Conservation (phyloP, 2,329 filamentous ascomycete species). For the Penicillium sp. region DNA sequence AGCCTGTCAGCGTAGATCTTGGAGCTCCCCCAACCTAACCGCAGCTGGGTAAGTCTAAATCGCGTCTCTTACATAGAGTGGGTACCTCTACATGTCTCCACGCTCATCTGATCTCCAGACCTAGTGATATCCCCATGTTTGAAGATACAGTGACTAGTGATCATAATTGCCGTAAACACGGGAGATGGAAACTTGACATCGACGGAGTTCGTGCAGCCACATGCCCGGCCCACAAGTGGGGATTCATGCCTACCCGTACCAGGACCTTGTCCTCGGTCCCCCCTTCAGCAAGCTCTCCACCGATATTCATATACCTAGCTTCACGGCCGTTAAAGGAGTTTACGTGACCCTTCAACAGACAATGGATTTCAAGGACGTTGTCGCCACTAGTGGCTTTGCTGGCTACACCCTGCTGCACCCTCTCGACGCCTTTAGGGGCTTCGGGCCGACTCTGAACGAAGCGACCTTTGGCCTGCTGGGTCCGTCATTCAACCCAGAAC, state of each 20-base stretch:
- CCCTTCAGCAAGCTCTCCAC: background rate
- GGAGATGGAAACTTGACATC: background rate
- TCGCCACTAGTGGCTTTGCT: constrained; percentile 22
- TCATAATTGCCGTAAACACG: background rate
- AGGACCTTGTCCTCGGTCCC: background rate
- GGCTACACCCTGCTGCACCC: constrained; percentile 35
- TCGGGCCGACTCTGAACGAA: constrained; percentile 43
- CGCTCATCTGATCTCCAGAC: background rate
- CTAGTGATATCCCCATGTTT: background rate
- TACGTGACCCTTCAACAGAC: background rate
- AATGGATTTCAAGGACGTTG: constrained; percentile 25
- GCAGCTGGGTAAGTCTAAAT: background rate
- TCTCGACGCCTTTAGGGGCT: constrained; percentile 34
- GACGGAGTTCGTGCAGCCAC: background rate
- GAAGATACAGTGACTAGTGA: background rate
- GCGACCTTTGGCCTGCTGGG: constrained; percentile 40
- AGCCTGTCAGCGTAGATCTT: background rate
- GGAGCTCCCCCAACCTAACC: background rate
- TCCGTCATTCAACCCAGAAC: constrained; percentile 47
- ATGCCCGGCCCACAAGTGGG: constrained; percentile 9
- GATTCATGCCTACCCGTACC: background rate
- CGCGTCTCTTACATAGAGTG: background rate
- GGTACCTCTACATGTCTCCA: background rate
- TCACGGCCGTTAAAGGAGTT: background rate
- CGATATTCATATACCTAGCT: background rate